Evolutionary conservation across 2,329 filamentous ascomycete species (phyloP), one percentile per base, ranked within the genome.

Genomic region (Aspergillus sp.): DNA sequence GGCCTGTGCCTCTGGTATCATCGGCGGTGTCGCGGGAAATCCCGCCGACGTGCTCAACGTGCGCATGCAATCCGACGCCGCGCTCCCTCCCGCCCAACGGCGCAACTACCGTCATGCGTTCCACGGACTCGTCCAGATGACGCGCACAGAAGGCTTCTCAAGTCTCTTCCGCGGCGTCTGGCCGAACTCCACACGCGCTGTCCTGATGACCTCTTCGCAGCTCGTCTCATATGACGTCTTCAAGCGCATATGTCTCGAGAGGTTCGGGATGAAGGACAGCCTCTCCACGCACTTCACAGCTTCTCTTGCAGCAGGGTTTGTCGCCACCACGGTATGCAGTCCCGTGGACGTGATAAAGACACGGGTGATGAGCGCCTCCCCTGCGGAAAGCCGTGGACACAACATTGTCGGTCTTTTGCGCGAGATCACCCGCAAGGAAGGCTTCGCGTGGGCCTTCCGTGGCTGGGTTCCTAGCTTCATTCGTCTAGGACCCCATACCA

Each of bases 31-130:
- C 51, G 91, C 90, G 6, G 95, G 95, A 67, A 99, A 98, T 80
- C 93, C 93, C 3, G 94, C 93, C 67, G 95, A 99, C 76, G 93
- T 99, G 38, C 84, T 97, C 72, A 99, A 99, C 79, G 95, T 99
- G 54, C 92, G 95, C 68, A 99, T 99, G 95, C 95, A 99, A 80
- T 92, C 96, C 79, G 95, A 90, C 70, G 89, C 91, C 2, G 88
- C 92, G 0, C 86, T 97, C 1, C 91, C 93, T 0, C 72, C 80
- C 0, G 84, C 84, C 5, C 82, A 96, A 72, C 88, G 92, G 52
- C 87, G 94, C 60, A 95, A 96, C 78, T 99, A 99, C 81, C 89
- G 88, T 66, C 86, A 98, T 76, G 95, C 93, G 3, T 77, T 97
- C 52, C 89, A 98, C 74, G 95, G 95, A 30, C 83, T 98, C 71